Base-by-base conservation (phyloP, 345 rosid species). In the Ricinus communis region DNA sequence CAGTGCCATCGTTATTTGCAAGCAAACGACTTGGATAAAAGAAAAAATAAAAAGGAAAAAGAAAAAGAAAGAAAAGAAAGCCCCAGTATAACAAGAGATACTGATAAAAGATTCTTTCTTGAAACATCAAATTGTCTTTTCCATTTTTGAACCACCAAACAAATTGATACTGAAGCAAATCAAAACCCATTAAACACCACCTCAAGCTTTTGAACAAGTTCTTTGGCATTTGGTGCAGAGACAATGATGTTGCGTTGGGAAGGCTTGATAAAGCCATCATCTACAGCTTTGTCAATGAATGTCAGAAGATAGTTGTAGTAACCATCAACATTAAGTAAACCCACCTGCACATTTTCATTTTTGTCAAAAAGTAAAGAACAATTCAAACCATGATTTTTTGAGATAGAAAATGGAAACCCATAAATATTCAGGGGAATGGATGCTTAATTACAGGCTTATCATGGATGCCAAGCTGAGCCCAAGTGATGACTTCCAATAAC, bases 381-480 rank as follows among this genome's bases (percentile, higher is more conserved):
- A 33, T 33, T 33, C 4, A 33, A 33, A 6, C 6, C 38, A 2
- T 33, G 38, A 6, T 33, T 33, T 33, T 33, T 33, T 33, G 38
- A 33, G 38, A 33, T 33, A 2, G 38, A 33, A 33, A 33, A 2
- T 33, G 38, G 6, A 33, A 33, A 33, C 38, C 38, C 38, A 33
- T 33, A 33, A 33, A 33, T 33, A 2, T 6, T 22, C 19, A 40
- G 33, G 38, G 14, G 19, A 40, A 33, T 49, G 50, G 68, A 62
- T 46, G 62, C 86, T 33, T 33, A 33, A 50, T 85, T 78, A 94
- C 98, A 74, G 97, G 98, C 74, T 94, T 94, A 78, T 91, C 91
- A 77, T 94, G 98, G 75, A 94, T 90, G 10, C 97, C 97, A 46
- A 94, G 91, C 68, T 94, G 97, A 72, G 98, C 96, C 98, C 97